Percentiles rank a stretch among this genome's conserved stretches.
phyloP scores from a whole-genome alignment of 768 basidiomycete genomes.

The Collybia sp. region DNA sequence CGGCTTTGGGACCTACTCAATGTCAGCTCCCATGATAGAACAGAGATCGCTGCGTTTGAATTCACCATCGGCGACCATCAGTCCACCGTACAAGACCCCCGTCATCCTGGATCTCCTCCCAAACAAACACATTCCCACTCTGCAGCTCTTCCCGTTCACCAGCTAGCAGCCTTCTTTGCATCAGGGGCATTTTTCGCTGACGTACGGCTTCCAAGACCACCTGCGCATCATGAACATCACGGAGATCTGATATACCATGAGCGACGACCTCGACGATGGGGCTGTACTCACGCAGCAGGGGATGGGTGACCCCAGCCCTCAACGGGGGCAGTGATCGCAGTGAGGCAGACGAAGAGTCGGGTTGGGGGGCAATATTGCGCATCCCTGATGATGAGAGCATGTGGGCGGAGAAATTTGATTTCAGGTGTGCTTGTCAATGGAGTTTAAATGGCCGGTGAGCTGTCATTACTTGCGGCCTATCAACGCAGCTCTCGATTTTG shows the following conservation, averaged over 20 bases:
- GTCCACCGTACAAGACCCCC: constrained; percentile 73
- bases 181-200: constrained; percentile 62
- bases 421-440: too few relatives aligned
- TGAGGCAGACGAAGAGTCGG: too few relatives aligned
- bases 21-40: constrained; percentile 2
- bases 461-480: too few relatives aligned
- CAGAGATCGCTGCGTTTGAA: not conserved
- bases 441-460: too few relatives aligned
- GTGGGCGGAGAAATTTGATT: too few relatives aligned
- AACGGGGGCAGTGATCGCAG: too few relatives aligned
- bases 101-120: constrained; percentile 82
- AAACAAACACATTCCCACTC: constrained; percentile 79
- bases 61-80: constrained; percentile 73
- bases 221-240: constrained; percentile 78
- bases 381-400: too few relatives aligned
- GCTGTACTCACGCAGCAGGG: constrained; percentile 36
- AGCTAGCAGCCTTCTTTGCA: constrained; percentile 64
- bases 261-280: not conserved
- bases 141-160: constrained; percentile 64
- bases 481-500: too few relatives aligned
- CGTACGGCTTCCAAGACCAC: constrained; percentile 74
- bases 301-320: constrained; percentile 32
- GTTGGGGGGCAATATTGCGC: too few relatives aligned
- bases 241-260: constrained; percentile 46
- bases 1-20: constrained; percentile 71